Conservation (phyloP, 2,329 filamentous ascomycete genomes). For the Ophiostoma perfectum region DNA sequence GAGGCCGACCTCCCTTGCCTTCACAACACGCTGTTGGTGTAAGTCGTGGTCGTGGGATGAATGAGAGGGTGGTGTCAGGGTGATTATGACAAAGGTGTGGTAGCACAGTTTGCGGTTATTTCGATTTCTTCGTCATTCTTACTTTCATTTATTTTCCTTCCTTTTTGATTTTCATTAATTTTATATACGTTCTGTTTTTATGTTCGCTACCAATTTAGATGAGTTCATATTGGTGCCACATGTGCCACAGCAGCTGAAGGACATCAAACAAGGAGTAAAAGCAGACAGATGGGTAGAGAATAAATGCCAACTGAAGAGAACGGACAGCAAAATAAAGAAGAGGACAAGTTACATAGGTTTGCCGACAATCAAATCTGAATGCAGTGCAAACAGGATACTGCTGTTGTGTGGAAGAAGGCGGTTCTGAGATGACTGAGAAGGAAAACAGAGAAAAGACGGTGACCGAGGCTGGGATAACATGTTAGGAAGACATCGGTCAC, state of each 20-base stretch:
- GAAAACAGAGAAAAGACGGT: neutral
- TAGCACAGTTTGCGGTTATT: neutral
- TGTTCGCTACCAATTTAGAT: neutral
- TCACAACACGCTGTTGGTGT: conserved; percentile 1
- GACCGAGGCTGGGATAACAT: neutral
- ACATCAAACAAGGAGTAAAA: neutral
- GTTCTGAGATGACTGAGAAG: neutral
- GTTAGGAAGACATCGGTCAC: neutral
- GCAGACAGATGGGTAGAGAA: neutral
- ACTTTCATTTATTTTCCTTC: neutral
- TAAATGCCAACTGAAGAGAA: too few species aligned
- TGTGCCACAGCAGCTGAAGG: conserved; percentile 3
- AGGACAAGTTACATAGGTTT: neutral
- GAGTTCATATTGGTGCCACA: neutral
- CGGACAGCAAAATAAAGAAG: neutral
- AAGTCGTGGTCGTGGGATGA: neutral
- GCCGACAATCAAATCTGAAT: neutral
- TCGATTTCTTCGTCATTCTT: neutral
- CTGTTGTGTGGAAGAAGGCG: neutral
- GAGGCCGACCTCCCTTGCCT: neutral
- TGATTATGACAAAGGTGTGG: neutral
- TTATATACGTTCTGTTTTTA: neutral
- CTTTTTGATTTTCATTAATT: neutral
- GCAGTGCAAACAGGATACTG: neutral
- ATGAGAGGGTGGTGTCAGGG: neutral